These are phyloP conservation scores for Jacaranda copaia DNA, from an alignment of 257 asterid species.

Conservation along the genomic window DNA sequence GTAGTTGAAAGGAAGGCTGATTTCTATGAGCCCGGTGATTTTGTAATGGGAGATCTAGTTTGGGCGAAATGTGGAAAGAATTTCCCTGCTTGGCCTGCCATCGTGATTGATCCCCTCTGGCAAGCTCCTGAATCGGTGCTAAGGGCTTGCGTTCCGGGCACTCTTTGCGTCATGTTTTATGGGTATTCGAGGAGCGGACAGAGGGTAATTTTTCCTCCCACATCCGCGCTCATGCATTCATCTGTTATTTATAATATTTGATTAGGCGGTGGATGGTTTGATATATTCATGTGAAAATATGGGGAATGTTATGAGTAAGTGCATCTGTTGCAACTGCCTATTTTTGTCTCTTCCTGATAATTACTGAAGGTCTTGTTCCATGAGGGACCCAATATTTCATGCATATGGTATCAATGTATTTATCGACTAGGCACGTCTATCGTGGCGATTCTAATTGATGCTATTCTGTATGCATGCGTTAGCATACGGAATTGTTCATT, in stretches of 20 bases:
- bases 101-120: conserved; percentile 76
- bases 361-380: not conserved
- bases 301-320: not conserved
- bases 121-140: conserved; percentile 87
- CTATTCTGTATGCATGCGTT: too few species aligned
- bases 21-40: conserved; percentile 66
- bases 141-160: conserved; percentile 78
- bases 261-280: not conserved
- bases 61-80: conserved; percentile 97
- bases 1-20: conserved; percentile 54
- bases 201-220: conserved; percentile 65
- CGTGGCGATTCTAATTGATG: too few species aligned
- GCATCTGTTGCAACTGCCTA: not conserved
- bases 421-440: too few species aligned
- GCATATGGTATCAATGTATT: not conserved
- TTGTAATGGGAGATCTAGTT: conserved; percentile 71
- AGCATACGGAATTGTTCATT: not conserved
- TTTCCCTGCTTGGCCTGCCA: conserved; percentile 96
- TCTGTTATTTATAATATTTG: conserved; percentile 10
- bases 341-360: not conserved
- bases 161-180: conserved; percentile 92
- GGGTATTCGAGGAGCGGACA: conserved; percentile 74
- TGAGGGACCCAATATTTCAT: not conserved
- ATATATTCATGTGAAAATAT: not conserved
- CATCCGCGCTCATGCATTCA: conserved; percentile 16